A percentile compares a stretch with the other conserved stretches of the same genome.
These are phyloP conservation scores for Fusarium pseudonygamai DNA, from an alignment of 2,329 filamentous ascomycete species.

Conservation along the genomic window DNA sequence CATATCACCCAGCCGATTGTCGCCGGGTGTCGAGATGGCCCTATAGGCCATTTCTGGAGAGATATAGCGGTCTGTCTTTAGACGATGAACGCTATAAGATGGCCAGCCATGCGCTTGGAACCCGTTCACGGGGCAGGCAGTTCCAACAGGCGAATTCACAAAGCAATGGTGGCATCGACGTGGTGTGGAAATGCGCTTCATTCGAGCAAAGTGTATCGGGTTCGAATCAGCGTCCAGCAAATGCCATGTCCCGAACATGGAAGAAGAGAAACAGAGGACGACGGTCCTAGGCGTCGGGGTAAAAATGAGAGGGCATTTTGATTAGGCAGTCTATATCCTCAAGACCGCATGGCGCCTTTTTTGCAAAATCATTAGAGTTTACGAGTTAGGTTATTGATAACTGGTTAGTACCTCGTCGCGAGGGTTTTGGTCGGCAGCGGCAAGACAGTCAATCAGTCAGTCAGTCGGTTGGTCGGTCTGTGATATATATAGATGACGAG, in stretches of 20 bases:
- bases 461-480: neutral
- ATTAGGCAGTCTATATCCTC: conserved; percentile 37
- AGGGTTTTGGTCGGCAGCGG: neutral
- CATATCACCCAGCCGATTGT: neutral
- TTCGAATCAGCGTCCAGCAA: conserved; percentile 9
- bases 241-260: neutral
- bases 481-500: neutral
- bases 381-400: conserved; percentile 2
- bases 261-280: conserved; percentile 27
- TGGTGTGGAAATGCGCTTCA: conserved; percentile 1
- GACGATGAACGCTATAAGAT: conserved; percentile 33
- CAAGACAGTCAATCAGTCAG: neutral
- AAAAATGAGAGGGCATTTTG: conserved; percentile 36
- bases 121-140: conserved; percentile 14
- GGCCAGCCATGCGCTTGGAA: conserved; percentile 23
- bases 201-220: neutral
- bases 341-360: conserved; percentile 28
- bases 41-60: conserved; percentile 17
- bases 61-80: conserved; percentile 32
- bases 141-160: conserved; percentile 16
- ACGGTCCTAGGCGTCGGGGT: conserved; percentile 27
- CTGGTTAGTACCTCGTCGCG: neutral
- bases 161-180: conserved; percentile 14
- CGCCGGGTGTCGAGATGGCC: neutral
- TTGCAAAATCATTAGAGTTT: conserved; percentile 35